Conservation (phyloP, 257 asterid species). For the Apocynum venetum region DNA sequence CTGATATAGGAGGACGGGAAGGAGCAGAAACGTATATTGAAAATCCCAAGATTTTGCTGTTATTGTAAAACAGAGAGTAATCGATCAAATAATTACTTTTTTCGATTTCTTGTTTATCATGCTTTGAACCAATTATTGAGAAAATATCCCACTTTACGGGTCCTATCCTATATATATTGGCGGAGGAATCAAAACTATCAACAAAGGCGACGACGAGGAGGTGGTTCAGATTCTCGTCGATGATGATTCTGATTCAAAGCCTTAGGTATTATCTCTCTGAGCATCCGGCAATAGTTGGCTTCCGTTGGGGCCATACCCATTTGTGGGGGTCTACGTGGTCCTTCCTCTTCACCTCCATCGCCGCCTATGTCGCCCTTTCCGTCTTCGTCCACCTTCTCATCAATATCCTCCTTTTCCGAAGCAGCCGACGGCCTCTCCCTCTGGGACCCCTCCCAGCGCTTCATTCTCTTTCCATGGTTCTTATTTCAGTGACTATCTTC, state of each 20-base stretch:
- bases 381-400: constrained; percentile 44
- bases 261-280: constrained; percentile 59
- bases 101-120: neutral
- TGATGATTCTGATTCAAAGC: constrained; percentile 23
- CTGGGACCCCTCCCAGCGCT: constrained; percentile 72
- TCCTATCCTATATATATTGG: neutral
- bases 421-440: constrained; percentile 41
- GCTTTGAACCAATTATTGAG: neutral
- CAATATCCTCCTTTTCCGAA: constrained; percentile 47
- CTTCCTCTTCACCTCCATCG: constrained; percentile 59
- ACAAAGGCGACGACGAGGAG: neutral
- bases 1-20: neutral
- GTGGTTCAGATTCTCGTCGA: neutral
- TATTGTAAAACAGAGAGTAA: neutral
- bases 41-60: neutral
- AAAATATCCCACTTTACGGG: neutral
- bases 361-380: constrained; percentile 49
- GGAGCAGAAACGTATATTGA: neutral
- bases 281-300: constrained; percentile 70
- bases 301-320: constrained; percentile 73
- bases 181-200: neutral
- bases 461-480: constrained; percentile 74
- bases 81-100: neutral
- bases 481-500: constrained; percentile 66
- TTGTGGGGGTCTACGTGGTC: constrained; percentile 86